Conservation (phyloP, 345 rosid species). For the Citrus maxima region DNA sequence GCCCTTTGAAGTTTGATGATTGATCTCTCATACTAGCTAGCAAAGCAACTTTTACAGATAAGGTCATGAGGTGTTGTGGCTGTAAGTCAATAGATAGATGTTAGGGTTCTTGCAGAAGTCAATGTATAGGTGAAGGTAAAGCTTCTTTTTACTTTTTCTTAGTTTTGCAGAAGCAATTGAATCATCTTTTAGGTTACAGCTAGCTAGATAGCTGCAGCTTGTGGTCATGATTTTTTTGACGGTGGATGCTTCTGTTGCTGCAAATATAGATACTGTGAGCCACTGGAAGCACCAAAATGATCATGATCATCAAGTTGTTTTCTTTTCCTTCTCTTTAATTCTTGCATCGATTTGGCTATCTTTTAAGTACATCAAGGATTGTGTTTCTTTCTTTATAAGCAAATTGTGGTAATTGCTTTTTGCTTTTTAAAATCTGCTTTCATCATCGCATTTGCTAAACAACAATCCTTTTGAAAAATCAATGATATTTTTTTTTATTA, state of each 20-base stretch:
- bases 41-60: neutral
- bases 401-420: neutral
- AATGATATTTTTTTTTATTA: neutral
- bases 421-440: slow-evolving; percentile 2
- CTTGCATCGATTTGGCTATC: slow-evolving; percentile 17
- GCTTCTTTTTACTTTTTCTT: neutral
- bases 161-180: slow-evolving; percentile 6
- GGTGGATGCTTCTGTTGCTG: slow-evolving; percentile 29
- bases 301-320: neutral
- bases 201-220: neutral
- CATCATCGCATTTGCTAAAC: slow-evolving; percentile 10
- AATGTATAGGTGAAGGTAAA: neutral
- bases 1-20: neutral
- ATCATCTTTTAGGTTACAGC: neutral
- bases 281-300: neutral
- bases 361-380: slow-evolving; percentile 25
- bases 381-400: slow-evolving; percentile 29
- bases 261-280: neutral
- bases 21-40: slow-evolving; percentile 9
- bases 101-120: neutral
- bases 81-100: slow-evolving; percentile 1
- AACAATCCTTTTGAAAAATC: slow-evolving; percentile 4
- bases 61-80: slow-evolving; percentile 27
- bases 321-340: neutral
- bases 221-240: neutral